Base-by-base conservation (phyloP, 192 early-diverging fungal genomes). In the Jimgerdemannia lactiflua region DNA sequence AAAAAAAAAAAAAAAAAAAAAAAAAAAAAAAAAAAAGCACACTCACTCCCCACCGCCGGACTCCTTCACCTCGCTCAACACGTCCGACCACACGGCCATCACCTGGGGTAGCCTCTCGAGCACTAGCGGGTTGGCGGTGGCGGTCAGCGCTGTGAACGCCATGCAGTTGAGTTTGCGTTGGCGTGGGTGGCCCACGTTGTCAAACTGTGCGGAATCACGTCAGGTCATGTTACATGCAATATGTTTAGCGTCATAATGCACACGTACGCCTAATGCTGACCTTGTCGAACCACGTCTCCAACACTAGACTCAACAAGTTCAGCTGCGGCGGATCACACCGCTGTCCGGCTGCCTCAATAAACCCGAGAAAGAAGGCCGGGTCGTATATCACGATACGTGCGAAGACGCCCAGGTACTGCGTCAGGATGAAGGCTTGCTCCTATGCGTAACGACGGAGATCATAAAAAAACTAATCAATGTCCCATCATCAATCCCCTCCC, bases 211-310 rank as follows among this genome's bases (percentile, higher is more conserved):
- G 39, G 14, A 71, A 7, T 29, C n/a, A 69, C 4, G 6, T 10
- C 49, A 59, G 49, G 29, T 29, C 29, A 29, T 29, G 29, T 29
- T 29, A 29, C 29, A 29, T 29, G 29, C 29, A 29, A 29, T 29
- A 29, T 29, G 29, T 29, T 29, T 29, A 29, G 29, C 29, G 29
- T 29, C 29, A 59, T 10, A 59, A 14, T 14, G 49, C 8, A 10
- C 6, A 59, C 14, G 6, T 59, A 59, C 14, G 8, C 2, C 6
- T 6, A 14, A 59, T 9, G 63, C 40, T 75, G 81, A 92, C 89
- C 87, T 91, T 92, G 29, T 94, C 92, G 69, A 89, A 82, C 90
- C 90, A 93, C 7, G 79, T 69, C 42, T 88, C 87, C 17, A 90
- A 17, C n/a, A 90, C 71, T 43, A 78, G 74, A n/a, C 79, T 79